Conservation (phyloP, 768 basidiomycete genomes). For the Trametes punicea region DNA sequence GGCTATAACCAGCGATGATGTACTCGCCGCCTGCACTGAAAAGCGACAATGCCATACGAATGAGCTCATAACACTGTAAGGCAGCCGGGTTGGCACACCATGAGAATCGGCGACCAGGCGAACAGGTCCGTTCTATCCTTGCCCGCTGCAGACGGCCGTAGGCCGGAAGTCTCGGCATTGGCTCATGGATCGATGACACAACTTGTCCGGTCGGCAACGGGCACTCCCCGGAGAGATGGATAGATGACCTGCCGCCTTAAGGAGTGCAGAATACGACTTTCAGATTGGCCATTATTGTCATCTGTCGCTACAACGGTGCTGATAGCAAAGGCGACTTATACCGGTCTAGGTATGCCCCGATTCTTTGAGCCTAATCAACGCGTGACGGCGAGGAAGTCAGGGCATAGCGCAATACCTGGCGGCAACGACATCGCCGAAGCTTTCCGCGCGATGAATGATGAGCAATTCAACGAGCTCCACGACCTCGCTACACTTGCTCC, state of each 20-base stretch:
- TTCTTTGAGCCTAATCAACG: no score
- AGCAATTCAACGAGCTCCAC: slow-evolving; percentile 30
- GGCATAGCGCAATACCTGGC: no score
- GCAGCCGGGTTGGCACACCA: slow-evolving; percentile 23
- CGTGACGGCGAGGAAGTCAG: no score
- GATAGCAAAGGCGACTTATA: no score
- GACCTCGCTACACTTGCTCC: slow-evolving; percentile 29
- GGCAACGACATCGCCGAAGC: slow-evolving; percentile 25
- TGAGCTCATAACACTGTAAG: background rate
- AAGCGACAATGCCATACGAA: slow-evolving; percentile 28
- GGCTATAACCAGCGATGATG: slow-evolving; percentile 39
- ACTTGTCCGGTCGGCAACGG: slow-evolving; percentile 37
- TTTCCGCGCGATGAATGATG: slow-evolving; percentile 27
- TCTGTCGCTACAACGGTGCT: no score
- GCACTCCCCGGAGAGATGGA: no score
- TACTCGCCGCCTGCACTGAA: slow-evolving; percentile 39
- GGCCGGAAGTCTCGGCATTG: no score
- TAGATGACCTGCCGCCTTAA: no score
- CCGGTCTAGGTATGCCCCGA: no score
- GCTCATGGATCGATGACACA: slow-evolving; percentile 43
- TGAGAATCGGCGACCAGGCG: slow-evolving; percentile 34
- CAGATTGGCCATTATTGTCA: no score
- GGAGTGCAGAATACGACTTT: no score
- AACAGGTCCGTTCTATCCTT: slow-evolving; percentile 44
- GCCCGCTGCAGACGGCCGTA: slow-evolving; percentile 31